Base-by-base conservation (phyloP, 1,284 basidiomycete genomes). In the Coriolopsis trogii region DNA sequence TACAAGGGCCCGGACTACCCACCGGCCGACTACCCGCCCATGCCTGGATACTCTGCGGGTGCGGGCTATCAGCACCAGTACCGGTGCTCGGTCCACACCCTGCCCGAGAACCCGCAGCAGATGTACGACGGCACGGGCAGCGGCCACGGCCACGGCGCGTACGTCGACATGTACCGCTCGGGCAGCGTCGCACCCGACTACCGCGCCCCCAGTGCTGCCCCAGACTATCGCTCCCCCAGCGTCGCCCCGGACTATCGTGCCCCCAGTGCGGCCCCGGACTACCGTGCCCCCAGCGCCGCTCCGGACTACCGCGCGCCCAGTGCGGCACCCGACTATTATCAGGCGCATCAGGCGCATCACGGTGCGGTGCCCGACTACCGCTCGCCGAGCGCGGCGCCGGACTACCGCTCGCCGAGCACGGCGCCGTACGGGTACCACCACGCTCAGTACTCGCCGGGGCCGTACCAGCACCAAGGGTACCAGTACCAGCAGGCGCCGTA, bases 21-120 rank as follows among this genome's bases (percentile, higher is more conserved):
- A n/a, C 54, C 64, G 7, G 46, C 52, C 39, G 68, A 70, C 46
- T 68, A 69, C 55, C 85, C 86, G 3, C 80, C 85, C 3, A 91
- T 90, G 87, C 88, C 87, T 21, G 51, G 72, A 59, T 20, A 82
- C 29, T n/a, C n/a, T n/a, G n/a, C n/a, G n/a, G n/a, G n/a, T n/a
- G 53, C 57, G 16, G 51, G 48, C 13, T 81, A 84, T 45, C 77
- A 80, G 48, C 71, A 73, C 28, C 60, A 69, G 26, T 85, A 79
- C 71, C 83, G 84, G 61, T 70, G 74, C 25, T 88, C 87, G 6
- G 66, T 77, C 33, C 67, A 75, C 42, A 76, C 78, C 38, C 71
- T 87, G 43, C 73, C 64, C 10, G 76, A 83, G 28, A 81, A 84
- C 37, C 77, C 80, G 39, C 70, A 72, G 21, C 56, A 65, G 41